Base-by-base conservation (phyloP, 495 filamentous ascomycete species). In the Hypoxylon perforatum region DNA sequence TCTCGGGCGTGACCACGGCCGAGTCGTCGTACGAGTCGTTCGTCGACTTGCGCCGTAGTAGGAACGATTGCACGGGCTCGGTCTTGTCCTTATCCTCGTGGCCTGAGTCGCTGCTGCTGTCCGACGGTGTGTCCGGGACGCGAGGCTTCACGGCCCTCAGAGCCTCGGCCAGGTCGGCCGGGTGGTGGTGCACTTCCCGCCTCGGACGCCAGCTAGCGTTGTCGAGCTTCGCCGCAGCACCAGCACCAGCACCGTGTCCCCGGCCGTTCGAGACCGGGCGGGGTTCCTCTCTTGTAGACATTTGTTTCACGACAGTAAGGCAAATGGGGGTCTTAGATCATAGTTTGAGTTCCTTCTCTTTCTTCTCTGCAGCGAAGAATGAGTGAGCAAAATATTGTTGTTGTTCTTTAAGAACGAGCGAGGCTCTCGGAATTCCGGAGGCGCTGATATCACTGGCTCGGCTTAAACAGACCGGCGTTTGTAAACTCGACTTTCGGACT, bases 1-100 rank as follows among this genome's bases (percentile, higher is more conserved):
- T 71, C 11, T 71, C 69, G 39, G 69, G 69, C 0, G 65, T 68
- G 41, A 38, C 57, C 11, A 39, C 21, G 15, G 51, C 57, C 25
- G 69, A 72, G 22, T 64, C 54, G 48, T 72, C 69, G 33, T 72
- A 68, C 19, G 69, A 68, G 59, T 72, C 61, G 18, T 44, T 18
- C 30, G 18, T 44, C 12, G 56, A 19, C 28, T 28, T 66, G 18
- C 62, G 67, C 25, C 64, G 63, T 36, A 72, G 30, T 36, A 61
- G 15, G 17, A 67, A 55, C 3, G 68, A 52, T 14, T 60, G 56
- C 12, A 59, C 12, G 17, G 57, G 41, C 14, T 17, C 28, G 18
- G 61, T 61, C 30, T 36, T 38, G 18, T 65, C 64, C 30, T 28
- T 64, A 21, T 44, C 51, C n/a, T 68, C 59, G 21, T 42, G 41